Evolutionary conservation across 2,329 filamentous ascomycete genomes (phyloP), one percentile per base, ranked within the genome.

Genomic region (Monosporascus sp.): DNA sequence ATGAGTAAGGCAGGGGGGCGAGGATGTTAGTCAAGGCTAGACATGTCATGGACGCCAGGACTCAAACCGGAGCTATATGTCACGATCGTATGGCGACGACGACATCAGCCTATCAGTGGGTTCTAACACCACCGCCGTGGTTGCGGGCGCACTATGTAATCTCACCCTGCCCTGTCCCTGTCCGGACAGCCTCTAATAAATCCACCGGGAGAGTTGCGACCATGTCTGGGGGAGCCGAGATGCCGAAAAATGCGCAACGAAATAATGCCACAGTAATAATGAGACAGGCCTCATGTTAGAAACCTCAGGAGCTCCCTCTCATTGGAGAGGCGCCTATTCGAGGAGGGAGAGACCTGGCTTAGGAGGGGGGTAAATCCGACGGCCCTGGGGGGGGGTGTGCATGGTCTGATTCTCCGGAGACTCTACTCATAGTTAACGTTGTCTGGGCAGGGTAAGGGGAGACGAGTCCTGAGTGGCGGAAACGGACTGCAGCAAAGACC

Each of bases 401-500:
- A 61, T 45, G 61, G 58, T 62, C 61, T 64, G 60, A 63, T 63
- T 60, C 56, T 59, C 55, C 59, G 53, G 49, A 54, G 58, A 51
- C 43, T 56, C 62, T 59, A 59, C 55, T 58, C 58, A 57, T 55
- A 51, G 26, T 49, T 45, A 31, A 31, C 3, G 28, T 54, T 60
- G 55, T 61, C 60, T 61, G 51, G 58, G 57, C 63, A 63, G 60
- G 58, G 59, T 62, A 61, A 64, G 61, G 61, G 61, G 60, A 62
- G 58, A 61, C 58, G 62, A 57, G 50, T 49, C 52, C 49, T 50
- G 60, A 56, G 54, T 51, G 54, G 56, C 54, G 52, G 56, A 43
- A 43, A 20, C 40, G 40, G 40, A 43, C n/a, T 22, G 40, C n/a
- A 18, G 14, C 7, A 22, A 8, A 41, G 26, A 26, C 26, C 26